A percentile compares a stretch with the other conserved stretches of the same genome.
Conservation (phyloP, 2,329 filamentous ascomycete species). For the Hypomyces perniciosus region DNA sequence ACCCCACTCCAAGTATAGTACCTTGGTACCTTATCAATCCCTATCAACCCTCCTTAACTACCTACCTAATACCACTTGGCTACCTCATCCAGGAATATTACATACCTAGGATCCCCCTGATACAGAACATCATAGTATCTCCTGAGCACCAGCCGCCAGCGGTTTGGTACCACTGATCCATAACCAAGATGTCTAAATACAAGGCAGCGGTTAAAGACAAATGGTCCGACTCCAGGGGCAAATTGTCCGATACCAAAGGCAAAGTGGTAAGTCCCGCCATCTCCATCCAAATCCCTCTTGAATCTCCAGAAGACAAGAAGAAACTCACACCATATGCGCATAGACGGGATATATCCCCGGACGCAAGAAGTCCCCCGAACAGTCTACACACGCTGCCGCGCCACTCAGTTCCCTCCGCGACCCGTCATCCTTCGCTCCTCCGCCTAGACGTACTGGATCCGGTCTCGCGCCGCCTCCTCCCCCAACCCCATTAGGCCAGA, state of each 20-base stretch:
- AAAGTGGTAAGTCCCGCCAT: conserved; percentile 35
- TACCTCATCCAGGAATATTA: not conserved
- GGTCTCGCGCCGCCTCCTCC: conserved; percentile 29
- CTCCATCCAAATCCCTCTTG: not conserved
- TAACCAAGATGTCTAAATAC: conserved; percentile 37
- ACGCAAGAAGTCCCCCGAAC: conserved; percentile 31
- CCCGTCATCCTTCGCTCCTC: conserved; percentile 71
- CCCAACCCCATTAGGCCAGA: conserved; percentile 15
- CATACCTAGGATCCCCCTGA: not conserved
- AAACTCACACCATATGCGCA: not conserved
- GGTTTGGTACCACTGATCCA: too few relatives aligned
- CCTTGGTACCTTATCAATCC: not conserved
- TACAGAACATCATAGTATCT: not conserved
- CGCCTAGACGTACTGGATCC: conserved; percentile 55
- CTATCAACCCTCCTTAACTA: not conserved
- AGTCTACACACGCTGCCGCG: conserved; percentile 36
- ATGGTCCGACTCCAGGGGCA: conserved; percentile 14
- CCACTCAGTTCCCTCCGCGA: conserved; percentile 70
- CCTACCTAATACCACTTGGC: too few relatives aligned
- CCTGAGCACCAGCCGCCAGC: not conserved
- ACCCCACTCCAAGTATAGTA: not conserved
- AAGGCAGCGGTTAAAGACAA: conserved; percentile 37
- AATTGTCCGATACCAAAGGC: conserved; percentile 27
- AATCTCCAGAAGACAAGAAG: not conserved
- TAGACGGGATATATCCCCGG: conserved; percentile 19